phyloP scores from a whole-genome alignment of 106 monocot species.

The Amphibolis antarctica region DNA sequence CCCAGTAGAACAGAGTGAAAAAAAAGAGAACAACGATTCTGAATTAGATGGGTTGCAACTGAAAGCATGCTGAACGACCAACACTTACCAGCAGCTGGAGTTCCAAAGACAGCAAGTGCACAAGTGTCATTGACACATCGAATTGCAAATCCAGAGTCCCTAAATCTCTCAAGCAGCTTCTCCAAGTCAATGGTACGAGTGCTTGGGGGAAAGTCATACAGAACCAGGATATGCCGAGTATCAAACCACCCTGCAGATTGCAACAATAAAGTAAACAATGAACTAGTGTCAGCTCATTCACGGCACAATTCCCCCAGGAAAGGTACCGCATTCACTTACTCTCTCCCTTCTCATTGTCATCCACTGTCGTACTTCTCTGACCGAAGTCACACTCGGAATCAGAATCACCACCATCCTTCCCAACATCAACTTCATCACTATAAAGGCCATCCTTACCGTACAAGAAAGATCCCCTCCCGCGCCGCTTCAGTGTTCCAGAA shows the following conservation, averaged over 20 bases:
- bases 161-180: slow-evolving; percentile 42
- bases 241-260: slow-evolving; percentile 36
- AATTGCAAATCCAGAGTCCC: slow-evolving; percentile 45
- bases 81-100: slow-evolving; percentile 49
- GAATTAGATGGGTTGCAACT: no score
- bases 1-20: no score
- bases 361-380: slow-evolving; percentile 3
- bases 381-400: slow-evolving; percentile 1
- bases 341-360: neutral
- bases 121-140: slow-evolving; percentile 80
- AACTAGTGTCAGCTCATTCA: no score
- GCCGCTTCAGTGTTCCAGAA: slow-evolving; percentile 4
- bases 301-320: neutral
- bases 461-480: slow-evolving; percentile 39
- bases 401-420: neutral
- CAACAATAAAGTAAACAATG: no score
- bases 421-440: slow-evolving; percentile 22
- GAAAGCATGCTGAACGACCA: neutral
- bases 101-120: slow-evolving; percentile 79
- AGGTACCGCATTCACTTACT: neutral
- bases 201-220: slow-evolving; percentile 59
- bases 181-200: slow-evolving; percentile 67
- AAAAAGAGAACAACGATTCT: no score
- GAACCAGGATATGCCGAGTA: slow-evolving; percentile 62
- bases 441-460: slow-evolving; percentile 27